phyloP scores from a whole-genome alignment of 129 eudicot genomes.

The Centella asiatica region DNA sequence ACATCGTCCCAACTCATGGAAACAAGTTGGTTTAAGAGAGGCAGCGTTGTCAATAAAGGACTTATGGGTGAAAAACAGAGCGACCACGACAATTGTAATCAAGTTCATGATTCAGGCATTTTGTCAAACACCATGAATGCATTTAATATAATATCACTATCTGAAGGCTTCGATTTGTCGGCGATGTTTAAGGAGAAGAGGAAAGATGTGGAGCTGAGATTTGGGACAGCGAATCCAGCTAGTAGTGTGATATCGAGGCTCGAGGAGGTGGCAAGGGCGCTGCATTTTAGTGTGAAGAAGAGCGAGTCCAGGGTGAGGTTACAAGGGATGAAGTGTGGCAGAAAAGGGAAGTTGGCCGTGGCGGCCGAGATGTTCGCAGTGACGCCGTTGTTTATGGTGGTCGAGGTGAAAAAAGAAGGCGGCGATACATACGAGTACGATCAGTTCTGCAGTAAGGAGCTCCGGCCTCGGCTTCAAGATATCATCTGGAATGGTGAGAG shows the following conservation, averaged over 20 bases:
- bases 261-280: conserved; percentile 4
- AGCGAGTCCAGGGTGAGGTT: conserved; percentile 2
- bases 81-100: no score
- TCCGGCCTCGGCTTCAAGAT: neutral
- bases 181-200: neutral
- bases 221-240: neutral
- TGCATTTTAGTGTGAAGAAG: conserved; percentile 1
- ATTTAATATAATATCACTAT: conserved; percentile 1
- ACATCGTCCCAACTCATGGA: neutral
- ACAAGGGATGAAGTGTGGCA: conserved; percentile 6
- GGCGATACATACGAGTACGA: conserved; percentile 6
- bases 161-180: conserved; percentile 7
- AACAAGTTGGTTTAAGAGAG: neutral
- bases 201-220: neutral
- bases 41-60: neutral
- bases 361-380: conserved; percentile 8
- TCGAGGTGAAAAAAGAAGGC: conserved; percentile 1
- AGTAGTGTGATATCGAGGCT: conserved; percentile 8
- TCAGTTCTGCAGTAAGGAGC: conserved; percentile 1
- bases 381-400: conserved; percentile 4
- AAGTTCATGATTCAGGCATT: no score
- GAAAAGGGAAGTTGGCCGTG: conserved; percentile 7
- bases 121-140: neutral
- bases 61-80: no score
- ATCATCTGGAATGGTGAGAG: conserved; percentile 1